phyloP scores from a whole-genome alignment of 805 yeast genomes.

The Ogataea haglerorum region DNA sequence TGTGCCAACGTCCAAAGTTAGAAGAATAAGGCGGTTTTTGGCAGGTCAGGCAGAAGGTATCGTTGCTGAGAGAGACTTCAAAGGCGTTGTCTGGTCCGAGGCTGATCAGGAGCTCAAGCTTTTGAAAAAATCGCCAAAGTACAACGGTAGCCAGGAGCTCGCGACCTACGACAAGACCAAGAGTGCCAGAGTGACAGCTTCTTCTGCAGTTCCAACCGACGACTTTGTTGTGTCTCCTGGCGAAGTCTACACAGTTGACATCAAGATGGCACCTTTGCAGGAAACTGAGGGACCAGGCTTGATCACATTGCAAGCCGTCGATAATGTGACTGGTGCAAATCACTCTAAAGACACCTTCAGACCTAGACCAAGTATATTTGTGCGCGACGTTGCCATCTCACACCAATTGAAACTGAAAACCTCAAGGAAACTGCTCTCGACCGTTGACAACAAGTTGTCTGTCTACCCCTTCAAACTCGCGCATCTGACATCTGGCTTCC shows the following conservation, averaged over 20 bases:
- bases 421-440: conserved; percentile 65
- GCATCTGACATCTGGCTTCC: conserved; percentile 62
- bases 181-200: conserved; percentile 35
- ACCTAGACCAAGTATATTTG: conserved; percentile 67
- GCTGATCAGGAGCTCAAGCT: conserved; percentile 68
- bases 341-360: conserved; percentile 48
- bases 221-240: conserved; percentile 73
- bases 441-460: conserved; percentile 68
- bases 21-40: conserved; percentile 87
- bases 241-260: conserved; percentile 82
- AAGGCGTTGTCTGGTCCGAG: conserved; percentile 89
- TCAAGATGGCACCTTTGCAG: conserved; percentile 67
- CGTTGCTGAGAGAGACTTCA: conserved; percentile 87
- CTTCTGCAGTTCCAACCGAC: conserved; percentile 70
- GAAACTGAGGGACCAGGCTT: conserved; percentile 57
- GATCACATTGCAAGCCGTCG: conserved; percentile 64
- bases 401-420: conserved; percentile 74
- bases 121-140: conserved; percentile 40
- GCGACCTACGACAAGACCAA: conserved; percentile 38
- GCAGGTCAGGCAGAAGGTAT: conserved; percentile 95
- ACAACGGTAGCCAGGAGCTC: conserved; percentile 36
- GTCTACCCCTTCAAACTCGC: conserved; percentile 91
- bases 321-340: conserved; percentile 60
- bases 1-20: conserved; percentile 88
- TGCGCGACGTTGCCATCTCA: conserved; percentile 82